phyloP scores from a whole-genome alignment of 2,329 filamentous ascomycete species.

The Coniochaeta sp. region DNA sequence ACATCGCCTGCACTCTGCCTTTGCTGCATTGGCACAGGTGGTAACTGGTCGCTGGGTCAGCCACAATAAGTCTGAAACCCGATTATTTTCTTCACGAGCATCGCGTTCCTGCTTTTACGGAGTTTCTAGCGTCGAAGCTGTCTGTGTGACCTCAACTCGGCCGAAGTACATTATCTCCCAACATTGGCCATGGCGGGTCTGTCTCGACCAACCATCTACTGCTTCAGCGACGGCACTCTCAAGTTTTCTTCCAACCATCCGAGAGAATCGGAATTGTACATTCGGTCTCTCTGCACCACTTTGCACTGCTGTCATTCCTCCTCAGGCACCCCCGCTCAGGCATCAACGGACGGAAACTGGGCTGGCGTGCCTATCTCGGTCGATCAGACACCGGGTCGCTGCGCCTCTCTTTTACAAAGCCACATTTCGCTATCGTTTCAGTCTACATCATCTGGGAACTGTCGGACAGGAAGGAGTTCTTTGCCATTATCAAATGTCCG shows the following conservation, averaged over 20 bases:
- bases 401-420: background rate
- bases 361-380: background rate
- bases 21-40: background rate
- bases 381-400: background rate
- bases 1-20: background rate
- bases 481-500: background rate
- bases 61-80: background rate
- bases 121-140: background rate
- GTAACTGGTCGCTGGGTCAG: background rate
- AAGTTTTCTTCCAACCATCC: background rate
- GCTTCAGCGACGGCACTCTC: background rate
- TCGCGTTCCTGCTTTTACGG: background rate
- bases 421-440: background rate
- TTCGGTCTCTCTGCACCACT: background rate
- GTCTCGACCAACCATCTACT: background rate
- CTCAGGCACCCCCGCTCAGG: background rate
- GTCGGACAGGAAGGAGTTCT: background rate
- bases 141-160: background rate
- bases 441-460: background rate
- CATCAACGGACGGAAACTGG: background rate
- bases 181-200: background rate
- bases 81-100: background rate
- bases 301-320: background rate
- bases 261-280: background rate
- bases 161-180: background rate